phyloP scores from a whole-genome alignment of 306 rosid species.

The Abrus precatorius region DNA sequence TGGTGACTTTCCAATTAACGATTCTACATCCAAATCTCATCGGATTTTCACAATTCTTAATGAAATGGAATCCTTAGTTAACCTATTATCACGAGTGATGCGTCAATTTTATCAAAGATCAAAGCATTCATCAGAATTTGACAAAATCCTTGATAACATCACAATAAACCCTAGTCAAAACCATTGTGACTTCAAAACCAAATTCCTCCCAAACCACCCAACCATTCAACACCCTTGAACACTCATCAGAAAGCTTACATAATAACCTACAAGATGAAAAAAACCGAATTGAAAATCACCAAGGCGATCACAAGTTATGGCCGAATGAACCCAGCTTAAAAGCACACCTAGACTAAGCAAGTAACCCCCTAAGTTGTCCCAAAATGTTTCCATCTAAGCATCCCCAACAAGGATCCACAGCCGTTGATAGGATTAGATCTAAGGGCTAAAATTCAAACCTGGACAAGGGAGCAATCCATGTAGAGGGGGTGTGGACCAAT shows the following conservation, averaged over 20 bases:
- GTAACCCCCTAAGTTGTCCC: conserved; percentile 2
- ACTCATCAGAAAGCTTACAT: conserved; percentile 68
- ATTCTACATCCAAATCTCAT: conserved; percentile 49
- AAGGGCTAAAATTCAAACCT: conserved; percentile 71
- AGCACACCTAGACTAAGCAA: conserved; percentile 69
- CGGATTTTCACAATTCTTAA: conserved; percentile 55
- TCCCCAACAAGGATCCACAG: conserved; percentile 24
- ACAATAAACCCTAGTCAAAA: conserved; percentile 67
- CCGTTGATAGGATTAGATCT: conserved; percentile 70
- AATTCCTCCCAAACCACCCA: conserved; percentile 48
- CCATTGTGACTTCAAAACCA: conserved; percentile 64
- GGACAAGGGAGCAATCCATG: conserved; percentile 63
- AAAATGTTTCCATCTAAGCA: conserved; percentile 37
- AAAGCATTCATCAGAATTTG: conserved; percentile 55
- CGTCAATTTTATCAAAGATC: neutral
- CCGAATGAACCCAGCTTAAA: conserved; percentile 63
- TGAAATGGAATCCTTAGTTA: conserved; percentile 55
- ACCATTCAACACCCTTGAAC: neutral
- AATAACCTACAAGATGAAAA: conserved; percentile 50
- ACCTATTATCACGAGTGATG: conserved; percentile 15
- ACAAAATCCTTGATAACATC: conserved; percentile 64
- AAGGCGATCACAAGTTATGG: conserved; percentile 37
- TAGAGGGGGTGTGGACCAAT: conserved; percentile 60
- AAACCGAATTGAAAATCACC: conserved; percentile 36
- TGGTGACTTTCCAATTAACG: conserved; percentile 29